phyloP scores from a whole-genome alignment of 768 basidiomycete species.

The Termitomyces sp. region DNA sequence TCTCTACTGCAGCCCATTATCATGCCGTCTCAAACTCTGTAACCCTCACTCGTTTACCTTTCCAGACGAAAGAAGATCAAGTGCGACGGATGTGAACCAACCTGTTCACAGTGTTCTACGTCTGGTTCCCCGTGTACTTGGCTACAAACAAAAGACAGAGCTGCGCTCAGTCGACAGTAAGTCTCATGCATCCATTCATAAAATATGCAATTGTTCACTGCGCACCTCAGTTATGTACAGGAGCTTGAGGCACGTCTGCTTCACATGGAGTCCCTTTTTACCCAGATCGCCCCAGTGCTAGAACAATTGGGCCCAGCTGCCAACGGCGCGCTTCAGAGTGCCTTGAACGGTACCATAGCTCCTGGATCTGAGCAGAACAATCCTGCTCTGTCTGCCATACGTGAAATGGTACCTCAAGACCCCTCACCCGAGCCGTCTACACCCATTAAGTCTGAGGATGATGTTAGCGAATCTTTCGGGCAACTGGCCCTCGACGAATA shows the following conservation, averaged over 20 bases:
- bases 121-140: constrained; percentile 82
- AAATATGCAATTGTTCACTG: background rate
- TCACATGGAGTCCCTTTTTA: constrained; percentile 86
- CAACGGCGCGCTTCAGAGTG: constrained; percentile 35
- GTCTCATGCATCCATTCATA: constrained; percentile 28
- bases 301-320: constrained; percentile 65
- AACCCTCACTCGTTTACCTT: constrained; percentile 14
- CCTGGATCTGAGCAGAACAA: constrained; percentile 37
- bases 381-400: constrained; percentile 33
- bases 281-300: constrained; percentile 76
- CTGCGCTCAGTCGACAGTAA: constrained; percentile 86
- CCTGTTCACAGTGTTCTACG: constrained; percentile 76
- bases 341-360: constrained; percentile 29
- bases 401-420: constrained; percentile 36
- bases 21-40: constrained; percentile 13
- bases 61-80: constrained; percentile 89
- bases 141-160: constrained; percentile 90
- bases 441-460: constrained; percentile 63
- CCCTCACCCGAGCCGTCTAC: constrained; percentile 35
- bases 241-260: constrained; percentile 85
- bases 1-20: constrained; percentile 22
- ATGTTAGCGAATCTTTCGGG: constrained; percentile 82
- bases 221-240: constrained; percentile 72
- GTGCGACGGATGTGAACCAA: constrained; percentile 86
- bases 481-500: constrained; percentile 88